Base-by-base conservation (phyloP, 768 basidiomycete genomes). In the Leccinum aurantiacum region DNA sequence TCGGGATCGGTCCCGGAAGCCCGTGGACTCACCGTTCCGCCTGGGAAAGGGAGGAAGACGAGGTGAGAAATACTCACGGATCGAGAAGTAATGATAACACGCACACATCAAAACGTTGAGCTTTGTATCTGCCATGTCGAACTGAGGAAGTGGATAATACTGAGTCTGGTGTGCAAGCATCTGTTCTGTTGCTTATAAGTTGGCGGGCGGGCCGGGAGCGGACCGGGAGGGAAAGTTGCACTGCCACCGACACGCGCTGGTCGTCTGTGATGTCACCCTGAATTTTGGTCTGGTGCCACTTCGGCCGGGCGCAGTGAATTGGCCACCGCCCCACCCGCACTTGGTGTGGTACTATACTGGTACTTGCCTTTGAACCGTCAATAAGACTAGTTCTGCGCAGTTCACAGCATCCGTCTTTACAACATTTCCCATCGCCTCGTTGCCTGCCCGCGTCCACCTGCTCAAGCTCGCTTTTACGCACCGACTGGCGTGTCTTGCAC, bases 81-180 rank as follows among this genome's bases (percentile, higher is more conserved):
- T 6, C 54, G 25, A 52, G 51, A 58, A 27, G 31, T 6, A 46
- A 31, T 15, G 4, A 52, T 13, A 7, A 58, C 54, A 71, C 85
- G 61, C 74, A 91, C 91, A 93, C 91, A 92, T 92, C 58, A 92
- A 75, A 22, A 88, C 81, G 67, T 90, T 89, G 41, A 91, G 67
- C 72, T 84, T 89, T 58, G 74, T 63, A 38, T 78, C 75, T 52
- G 78, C 69, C 82, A 86, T 85, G 58, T 24, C 7, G 37, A 46
- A 53, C 14, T n/a, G 14, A 49, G 11, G 48, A 24, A 13, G 13
- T 29, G 15, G 2, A 11, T 41, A n/a, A 10, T 29, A 29, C 29
- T 29, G 29, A 44, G 14, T 22, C 19, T 46, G 37, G 19, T 15
- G 41, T 19, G 15, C 7, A 22, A 13, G 29, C 38, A 11, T 19